Evolutionary conservation across 257 asterid species (phyloP).

Genomic region (Rhazya stricta): DNA sequence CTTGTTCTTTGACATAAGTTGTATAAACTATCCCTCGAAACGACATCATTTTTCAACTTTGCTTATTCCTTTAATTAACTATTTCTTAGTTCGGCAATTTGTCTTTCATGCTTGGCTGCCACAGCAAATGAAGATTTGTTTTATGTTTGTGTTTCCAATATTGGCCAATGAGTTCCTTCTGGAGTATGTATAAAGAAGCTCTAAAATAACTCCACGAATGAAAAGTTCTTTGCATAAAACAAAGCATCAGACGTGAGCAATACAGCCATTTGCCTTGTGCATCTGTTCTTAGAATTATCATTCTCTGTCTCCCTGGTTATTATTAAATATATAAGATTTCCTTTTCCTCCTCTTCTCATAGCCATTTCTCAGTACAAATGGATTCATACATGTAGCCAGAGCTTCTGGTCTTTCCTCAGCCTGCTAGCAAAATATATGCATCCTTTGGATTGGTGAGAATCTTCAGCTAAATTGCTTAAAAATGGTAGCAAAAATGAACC

Average conservation of each 20-base stretch:
- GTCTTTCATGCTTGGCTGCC: neutral
- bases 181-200: neutral
- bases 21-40: neutral
- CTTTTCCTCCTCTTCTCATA: neutral
- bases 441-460: neutral
- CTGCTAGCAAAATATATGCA: neutral
- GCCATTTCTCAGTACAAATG: neutral
- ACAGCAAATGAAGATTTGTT: neutral
- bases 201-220: neutral
- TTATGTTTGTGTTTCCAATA: neutral
- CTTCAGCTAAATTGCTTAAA: neutral
- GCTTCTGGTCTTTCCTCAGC: neutral
- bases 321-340: neutral
- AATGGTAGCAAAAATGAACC: too few species aligned
- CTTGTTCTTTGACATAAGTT: neutral
- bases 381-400: neutral
- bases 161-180: neutral
- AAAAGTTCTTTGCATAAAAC: neutral
- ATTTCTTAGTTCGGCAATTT: slow-evolving; percentile 18
- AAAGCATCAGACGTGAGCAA: neutral
- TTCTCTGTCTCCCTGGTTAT: neutral
- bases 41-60: neutral
- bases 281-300: neutral
- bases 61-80: neutral
- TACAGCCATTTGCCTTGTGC: slow-evolving; percentile 18